Base-by-base conservation (phyloP, 2,329 filamentous ascomycete species). In the Paramyrothecium sp. region DNA sequence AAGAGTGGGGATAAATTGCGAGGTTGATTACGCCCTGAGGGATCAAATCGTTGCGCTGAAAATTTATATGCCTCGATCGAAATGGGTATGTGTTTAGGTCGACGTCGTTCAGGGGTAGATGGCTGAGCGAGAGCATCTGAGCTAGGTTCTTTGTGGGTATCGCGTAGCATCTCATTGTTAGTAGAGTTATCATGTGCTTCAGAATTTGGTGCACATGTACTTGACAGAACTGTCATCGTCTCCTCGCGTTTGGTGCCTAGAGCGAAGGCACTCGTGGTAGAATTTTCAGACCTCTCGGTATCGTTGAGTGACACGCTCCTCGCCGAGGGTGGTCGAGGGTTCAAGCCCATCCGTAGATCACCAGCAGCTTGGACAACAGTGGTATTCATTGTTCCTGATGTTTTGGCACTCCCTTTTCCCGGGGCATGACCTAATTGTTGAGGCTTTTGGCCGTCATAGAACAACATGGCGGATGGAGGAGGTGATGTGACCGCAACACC, bases 31-130 rank as follows among this genome's bases (percentile, higher is more conserved):
- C 38, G 38, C 13, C 38, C 38, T n/a, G 55, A 51, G 10, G 30
- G 46, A 51, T 61, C 59, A 21, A 51, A 56, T 7, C 58, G 54
- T 47, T 60, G 61, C 30, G 57, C 55, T 20, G 59, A 59, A 50
- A 58, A 54, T 5, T 50, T 51, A 19, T 58, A 53, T 2, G 52
- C 48, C 17, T 60, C 61, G 7, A 38, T 51, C 8, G 51, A 56
- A 34, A 53, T 51, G 21, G 52, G 51, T 30, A n/a, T 57, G 3
- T 58, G 21, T 19, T 34, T 55, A 4, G 30, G 26, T 22, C 49
- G 47, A 22, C 51, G 51, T 41, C 57, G 61, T 23, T 57, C 56
- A 12, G 58, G 50, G 17, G 44, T 55, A 11, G 41, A 52, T 11
- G 57, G 12, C 20, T 54, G 55, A 19, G 60, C 57, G 26, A 61